These are phyloP conservation scores for Hebeloma cylindrosporum DNA, from an alignment of 768 basidiomycete genomes.

Conservation along the genomic window DNA sequence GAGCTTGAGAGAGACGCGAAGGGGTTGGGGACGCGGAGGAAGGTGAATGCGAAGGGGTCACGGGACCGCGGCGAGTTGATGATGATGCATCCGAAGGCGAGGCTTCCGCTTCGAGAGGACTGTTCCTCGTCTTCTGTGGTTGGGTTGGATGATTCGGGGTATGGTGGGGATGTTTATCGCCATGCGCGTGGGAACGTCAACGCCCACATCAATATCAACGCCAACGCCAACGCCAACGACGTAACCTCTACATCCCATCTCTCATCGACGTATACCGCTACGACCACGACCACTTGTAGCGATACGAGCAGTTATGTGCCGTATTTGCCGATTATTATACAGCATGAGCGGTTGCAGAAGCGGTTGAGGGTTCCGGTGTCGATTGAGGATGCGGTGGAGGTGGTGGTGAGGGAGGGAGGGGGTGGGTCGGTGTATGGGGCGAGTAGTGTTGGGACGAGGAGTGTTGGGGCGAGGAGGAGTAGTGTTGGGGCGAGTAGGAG, in stretches of 20 bases:
- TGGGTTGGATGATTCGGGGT: too few relatives aligned
- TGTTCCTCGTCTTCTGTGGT: too few relatives aligned
- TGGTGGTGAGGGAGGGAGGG: slow-evolving; percentile 6
- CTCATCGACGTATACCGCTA: background rate
- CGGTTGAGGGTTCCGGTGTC: slow-evolving; percentile 13
- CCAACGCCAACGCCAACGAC: too few relatives aligned
- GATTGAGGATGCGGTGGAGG: slow-evolving; percentile 3
- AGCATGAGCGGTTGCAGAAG: slow-evolving; percentile 23
- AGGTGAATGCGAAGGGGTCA: background rate
- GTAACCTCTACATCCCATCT: background rate
- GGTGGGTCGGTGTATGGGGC: slow-evolving; percentile 8
- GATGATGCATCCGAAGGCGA: background rate
- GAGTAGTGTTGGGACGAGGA: background rate
- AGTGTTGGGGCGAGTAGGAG: background rate
- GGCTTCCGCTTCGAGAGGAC: too few relatives aligned
- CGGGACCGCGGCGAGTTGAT: background rate
- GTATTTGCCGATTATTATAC: slow-evolving; percentile 24
- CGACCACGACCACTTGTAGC: background rate
- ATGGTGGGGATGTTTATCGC: too few relatives aligned
- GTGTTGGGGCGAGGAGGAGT: background rate
- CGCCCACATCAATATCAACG: too few relatives aligned
- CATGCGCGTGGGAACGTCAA: too few relatives aligned
- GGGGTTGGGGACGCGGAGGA: background rate
- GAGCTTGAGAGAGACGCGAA: background rate
- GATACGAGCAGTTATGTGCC: slow-evolving; percentile 20